Base-by-base conservation (phyloP, 768 basidiomycete genomes). In the Lactifluus subvellereus region DNA sequence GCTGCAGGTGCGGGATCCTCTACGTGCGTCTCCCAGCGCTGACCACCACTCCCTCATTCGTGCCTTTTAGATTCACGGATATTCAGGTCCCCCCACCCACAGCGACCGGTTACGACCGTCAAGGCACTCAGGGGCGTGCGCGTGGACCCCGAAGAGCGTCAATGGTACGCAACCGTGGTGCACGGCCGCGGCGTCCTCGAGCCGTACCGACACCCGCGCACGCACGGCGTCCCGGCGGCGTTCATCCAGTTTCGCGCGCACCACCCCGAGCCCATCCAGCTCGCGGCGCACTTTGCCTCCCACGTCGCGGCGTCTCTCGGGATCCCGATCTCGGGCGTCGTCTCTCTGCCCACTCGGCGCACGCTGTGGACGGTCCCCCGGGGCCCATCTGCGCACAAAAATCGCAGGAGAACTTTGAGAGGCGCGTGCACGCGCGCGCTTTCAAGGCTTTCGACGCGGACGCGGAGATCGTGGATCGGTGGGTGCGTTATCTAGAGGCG, bases 341-440 rank as follows among this genome's bases (percentile, higher is more conserved):
- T 80, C 14, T 74, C 76, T 4, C 82, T 96, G 0, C 94, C 93
- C 0, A 91, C 82, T 2, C 79, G 86, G 66, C 87, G 90, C 50
- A 78, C 81, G 5, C 76, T 97, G 10, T 92, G 91, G 86, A 97
- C 96, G 0, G 94, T 97, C 18, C 79, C 82, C 10, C 84, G 87
- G 40, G 82, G 84, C 4, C 95, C 96, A 10, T 98, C 98, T 71
- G 86, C 83, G 6, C 88, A 95, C 74, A 98, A 98, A 72, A 97
- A 96, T 78, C 82, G 18, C 94, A 98, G 74, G 94, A 98, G 78
- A 98, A 98, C 75, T 98, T 96, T 72, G 88, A 94, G 72, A 78
- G 91, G 32, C 82, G 79, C 69, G 86, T 87, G 57, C 89, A 95
- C 71, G 91, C 89, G 71, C 83, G 95, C 10, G 82, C 82, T 42